Base-by-base conservation (phyloP, 2,329 filamentous ascomycete genomes). In the Verticillium tricorpus region DNA sequence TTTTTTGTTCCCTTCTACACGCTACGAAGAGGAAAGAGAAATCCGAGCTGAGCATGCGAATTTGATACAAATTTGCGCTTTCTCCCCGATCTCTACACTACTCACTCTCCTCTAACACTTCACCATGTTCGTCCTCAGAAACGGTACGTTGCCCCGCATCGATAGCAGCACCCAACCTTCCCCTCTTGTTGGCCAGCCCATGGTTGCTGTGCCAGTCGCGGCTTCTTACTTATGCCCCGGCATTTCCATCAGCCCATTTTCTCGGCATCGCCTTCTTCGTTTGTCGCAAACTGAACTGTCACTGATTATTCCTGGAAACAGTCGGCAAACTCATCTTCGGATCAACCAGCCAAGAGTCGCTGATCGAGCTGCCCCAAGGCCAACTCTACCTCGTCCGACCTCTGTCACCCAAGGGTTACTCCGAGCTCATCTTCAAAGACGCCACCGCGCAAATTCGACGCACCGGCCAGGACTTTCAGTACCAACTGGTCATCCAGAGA, bases 401-500 rank as follows among this genome's bases (percentile, higher is more conserved):
- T 12, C 86, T 92, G 58, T 98, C 94, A 8, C 93, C 94, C 62
- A 99, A 99, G 76, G 95, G 95, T 67, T 98, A 97, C 75, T 97
- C 94, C 1, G 95, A 99, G 77, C 92, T 98, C 73, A 96, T 99
- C 77, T 99, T 97, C 84, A 97, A 95, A 77, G 95, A 99, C 87
- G 90, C 93, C 45, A 91, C 92, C 56, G 92, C 94, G 60, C 92
- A 90, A 66, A 96, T 99, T 71, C 90, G 96, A 67, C 88, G 92
- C 66, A 98, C 95, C 17, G 93, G 91, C 22, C 93, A 97, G 74
- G 93, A 98, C 60, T 97, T 91, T 71, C 93, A 99, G 71, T 99
- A 98, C 74, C 95, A 99, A 75, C 91, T 99, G 14, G 94, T 98
- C 50, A 86, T 98, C 52, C 95, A 99, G 75, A 87, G 95, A 64